Conservation (phyloP, 225 moss, liverwort and hornwort species). For the Straminergon stramineum region DNA sequence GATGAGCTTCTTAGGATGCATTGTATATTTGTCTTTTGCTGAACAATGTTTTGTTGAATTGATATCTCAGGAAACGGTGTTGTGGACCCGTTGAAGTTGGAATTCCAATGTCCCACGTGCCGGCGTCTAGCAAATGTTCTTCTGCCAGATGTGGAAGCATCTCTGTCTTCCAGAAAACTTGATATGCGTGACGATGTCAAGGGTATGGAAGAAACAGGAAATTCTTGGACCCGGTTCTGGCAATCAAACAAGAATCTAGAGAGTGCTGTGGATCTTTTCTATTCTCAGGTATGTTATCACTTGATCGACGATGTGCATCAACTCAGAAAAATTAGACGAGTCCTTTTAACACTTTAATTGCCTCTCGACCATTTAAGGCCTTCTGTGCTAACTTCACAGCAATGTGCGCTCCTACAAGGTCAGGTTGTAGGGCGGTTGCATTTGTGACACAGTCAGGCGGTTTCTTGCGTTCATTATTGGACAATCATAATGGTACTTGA, state of each 20-base stretch:
- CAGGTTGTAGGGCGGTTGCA: background rate
- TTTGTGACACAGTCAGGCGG: background rate
- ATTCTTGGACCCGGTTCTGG: conserved; percentile 19
- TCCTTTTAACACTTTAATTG: background rate
- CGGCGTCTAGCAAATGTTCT: conserved; percentile 91
- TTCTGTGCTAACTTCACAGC: background rate
- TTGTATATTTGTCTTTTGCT: background rate
- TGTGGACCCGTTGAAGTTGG: conserved; percentile 49
- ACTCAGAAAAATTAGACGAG: background rate
- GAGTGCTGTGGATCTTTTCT: conserved; percentile 6
- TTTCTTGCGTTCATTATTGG: background rate
- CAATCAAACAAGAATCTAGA: conserved; percentile 17
- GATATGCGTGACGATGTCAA: conserved; percentile 13
- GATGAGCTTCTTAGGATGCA: background rate
- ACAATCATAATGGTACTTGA: background rate
- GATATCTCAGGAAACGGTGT: conserved; percentile 54
- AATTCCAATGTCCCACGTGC: conserved; percentile 89
- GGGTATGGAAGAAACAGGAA: conserved; percentile 11
- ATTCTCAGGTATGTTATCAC: conserved; percentile 22
- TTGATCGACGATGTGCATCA: background rate
- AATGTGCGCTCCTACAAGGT: background rate
- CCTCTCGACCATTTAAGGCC: background rate
- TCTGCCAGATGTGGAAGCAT: conserved; percentile 55
- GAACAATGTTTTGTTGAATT: background rate
- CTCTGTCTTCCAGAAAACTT: conserved; percentile 9